A percentile compares a stretch with the other conserved stretches of the same genome.
Evolutionary conservation across 2,329 filamentous ascomycete genomes (phyloP).

Genomic region (Curvularia sp.): DNA sequence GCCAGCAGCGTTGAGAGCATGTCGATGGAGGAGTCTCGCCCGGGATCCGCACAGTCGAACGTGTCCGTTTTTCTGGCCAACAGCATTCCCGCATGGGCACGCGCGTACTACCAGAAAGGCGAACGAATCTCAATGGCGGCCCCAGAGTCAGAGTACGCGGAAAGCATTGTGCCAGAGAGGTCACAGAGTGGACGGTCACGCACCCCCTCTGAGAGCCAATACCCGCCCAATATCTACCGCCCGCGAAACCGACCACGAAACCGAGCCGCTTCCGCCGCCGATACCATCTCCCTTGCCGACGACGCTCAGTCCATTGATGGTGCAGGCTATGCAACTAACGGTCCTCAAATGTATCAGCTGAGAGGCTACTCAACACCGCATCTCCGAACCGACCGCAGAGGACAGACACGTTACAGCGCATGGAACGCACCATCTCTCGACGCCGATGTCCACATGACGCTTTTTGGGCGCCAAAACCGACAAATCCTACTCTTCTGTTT

Average conservation of each 20-base stretch:
- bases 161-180: constrained; percentile 41
- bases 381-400: constrained; percentile 52
- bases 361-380: constrained; percentile 45
- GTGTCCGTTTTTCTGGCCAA: constrained; percentile 44
- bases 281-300: constrained; percentile 41
- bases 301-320: constrained; percentile 38
- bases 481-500: constrained; percentile 77
- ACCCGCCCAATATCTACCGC: constrained; percentile 47
- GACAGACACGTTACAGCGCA: constrained; percentile 60
- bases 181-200: constrained; percentile 47
- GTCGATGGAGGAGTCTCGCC: constrained; percentile 43
- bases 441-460: constrained; percentile 66
- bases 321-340: constrained; percentile 37
- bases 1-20: constrained; percentile 41
- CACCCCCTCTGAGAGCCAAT: constrained; percentile 49
- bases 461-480: constrained; percentile 71
- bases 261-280: constrained; percentile 35
- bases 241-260: constrained; percentile 49
- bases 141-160: constrained; percentile 45
- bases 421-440: constrained; percentile 78
- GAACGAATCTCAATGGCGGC: constrained; percentile 47
- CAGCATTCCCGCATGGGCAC: constrained; percentile 50
- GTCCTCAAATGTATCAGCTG: constrained; percentile 34
- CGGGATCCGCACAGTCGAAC: constrained; percentile 47
- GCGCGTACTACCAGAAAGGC: constrained; percentile 48